phyloP scores from a whole-genome alignment of 2,329 filamentous ascomycete genomes.

The Raffaelea ambrosiae region DNA sequence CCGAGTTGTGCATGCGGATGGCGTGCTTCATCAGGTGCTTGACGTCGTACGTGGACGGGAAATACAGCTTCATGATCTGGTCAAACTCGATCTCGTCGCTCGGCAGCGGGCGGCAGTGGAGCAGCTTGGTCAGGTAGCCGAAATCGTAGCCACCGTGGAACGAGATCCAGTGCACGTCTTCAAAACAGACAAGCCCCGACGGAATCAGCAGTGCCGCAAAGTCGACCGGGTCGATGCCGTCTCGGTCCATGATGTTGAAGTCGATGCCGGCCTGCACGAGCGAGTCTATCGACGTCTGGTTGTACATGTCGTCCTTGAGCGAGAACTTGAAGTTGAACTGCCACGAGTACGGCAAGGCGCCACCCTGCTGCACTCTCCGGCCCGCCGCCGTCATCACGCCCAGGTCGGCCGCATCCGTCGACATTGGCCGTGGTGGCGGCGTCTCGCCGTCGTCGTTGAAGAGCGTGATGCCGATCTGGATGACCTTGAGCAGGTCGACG shows the following conservation, averaged over 20 bases:
- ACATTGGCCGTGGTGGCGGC: constrained; percentile 59
- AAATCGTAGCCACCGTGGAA: constrained; percentile 99
- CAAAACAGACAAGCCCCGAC: constrained; percentile 80
- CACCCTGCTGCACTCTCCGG: constrained; percentile 4
- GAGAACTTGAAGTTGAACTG: constrained; percentile 99
- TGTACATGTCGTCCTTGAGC: constrained; percentile 93
- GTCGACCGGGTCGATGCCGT: constrained; percentile 82
- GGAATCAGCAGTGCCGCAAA: constrained; percentile 88
- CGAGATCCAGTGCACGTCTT: constrained; percentile 90
- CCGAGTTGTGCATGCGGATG: constrained; percentile 57
- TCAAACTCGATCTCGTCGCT: constrained; percentile 88
- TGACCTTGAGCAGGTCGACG: constrained; percentile 94
- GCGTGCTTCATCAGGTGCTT: constrained; percentile 95
- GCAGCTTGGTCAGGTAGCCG: constrained; percentile 90
- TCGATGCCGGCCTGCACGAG: constrained; percentile 88
- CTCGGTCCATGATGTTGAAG: constrained; percentile 72
- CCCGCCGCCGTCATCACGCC: constrained; percentile 28
- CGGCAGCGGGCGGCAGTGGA: constrained; percentile 74
- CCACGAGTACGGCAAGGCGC: constrained; percentile 74
- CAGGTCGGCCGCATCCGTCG: constrained; percentile 31
- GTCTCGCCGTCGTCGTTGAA: constrained; percentile 88
- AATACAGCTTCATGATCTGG: constrained; percentile 81
- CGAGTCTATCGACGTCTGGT: constrained; percentile 87
- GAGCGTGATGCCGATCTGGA: constrained; percentile 89
- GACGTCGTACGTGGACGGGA: constrained; percentile 89